A percentile compares a stretch with the other conserved stretches of the same genome.
Conservation (phyloP, 768 basidiomycete species). For the Boletus eberwhitei region DNA sequence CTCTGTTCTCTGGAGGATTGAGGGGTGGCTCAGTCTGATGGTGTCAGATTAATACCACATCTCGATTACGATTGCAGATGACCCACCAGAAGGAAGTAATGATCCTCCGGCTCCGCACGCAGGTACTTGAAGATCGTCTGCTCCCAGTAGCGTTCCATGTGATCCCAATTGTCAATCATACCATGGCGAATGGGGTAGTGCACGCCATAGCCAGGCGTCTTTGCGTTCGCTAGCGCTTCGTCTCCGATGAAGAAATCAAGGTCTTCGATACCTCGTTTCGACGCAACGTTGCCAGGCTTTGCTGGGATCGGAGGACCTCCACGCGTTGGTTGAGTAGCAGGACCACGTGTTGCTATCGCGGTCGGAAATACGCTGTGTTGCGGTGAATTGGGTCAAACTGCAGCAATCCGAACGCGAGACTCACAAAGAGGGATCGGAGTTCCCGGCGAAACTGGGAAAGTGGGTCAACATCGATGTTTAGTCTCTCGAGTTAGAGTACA, state of each 20-base stretch:
- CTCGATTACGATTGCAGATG: not conserved
- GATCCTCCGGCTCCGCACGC: constrained; percentile 97
- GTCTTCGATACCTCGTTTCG: constrained; percentile 96
- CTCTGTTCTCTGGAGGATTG: constrained; percentile 97
- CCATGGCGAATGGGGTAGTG: constrained; percentile 98
- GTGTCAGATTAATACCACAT: not conserved
- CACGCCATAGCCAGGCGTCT: constrained; percentile 90
- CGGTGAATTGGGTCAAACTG: constrained; percentile 4
- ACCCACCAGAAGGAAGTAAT: constrained; percentile 93
- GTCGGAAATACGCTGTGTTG: constrained; percentile 87
- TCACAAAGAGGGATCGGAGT: constrained; percentile 97
- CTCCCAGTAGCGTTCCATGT: constrained; percentile 99
- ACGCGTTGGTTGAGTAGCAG: constrained; percentile 53
- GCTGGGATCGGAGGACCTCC: constrained; percentile 75
- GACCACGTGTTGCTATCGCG: constrained; percentile 85
- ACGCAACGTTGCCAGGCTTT: constrained; percentile 89
- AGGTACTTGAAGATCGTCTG: constrained; percentile 99
- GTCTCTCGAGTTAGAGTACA: constrained; percentile 17
- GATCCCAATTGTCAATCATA: constrained; percentile 97
- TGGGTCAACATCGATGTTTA: constrained; percentile 9
- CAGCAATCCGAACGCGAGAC: constrained; percentile 29
- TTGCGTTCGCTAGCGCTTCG: constrained; percentile 93
- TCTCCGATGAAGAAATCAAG: constrained; percentile 99
- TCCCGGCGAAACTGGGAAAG: constrained; percentile 82
- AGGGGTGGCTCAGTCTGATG: constrained; percentile 95